Conservation (phyloP, 164 flowering plant species). For the Pachysandra terminalis region DNA sequence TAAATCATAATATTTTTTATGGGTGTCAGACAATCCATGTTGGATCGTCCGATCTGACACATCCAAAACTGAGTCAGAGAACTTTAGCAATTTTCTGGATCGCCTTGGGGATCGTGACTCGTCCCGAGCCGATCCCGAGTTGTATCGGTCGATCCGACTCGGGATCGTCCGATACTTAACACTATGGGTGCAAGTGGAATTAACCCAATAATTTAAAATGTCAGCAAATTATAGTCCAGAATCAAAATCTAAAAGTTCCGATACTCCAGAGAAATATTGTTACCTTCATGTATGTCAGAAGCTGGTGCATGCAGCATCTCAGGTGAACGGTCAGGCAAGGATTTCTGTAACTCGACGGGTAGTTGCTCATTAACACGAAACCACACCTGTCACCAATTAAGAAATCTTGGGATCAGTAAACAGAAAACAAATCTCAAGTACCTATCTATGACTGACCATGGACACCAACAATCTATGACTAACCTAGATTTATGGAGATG, state of each 20-base stretch:
- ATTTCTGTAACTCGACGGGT: conserved; percentile 70
- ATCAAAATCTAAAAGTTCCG: neutral
- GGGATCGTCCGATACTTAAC: too few species aligned
- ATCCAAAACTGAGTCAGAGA: too few species aligned
- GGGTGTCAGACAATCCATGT: too few species aligned
- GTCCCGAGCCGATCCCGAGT: too few species aligned
- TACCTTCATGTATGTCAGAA: conserved; percentile 52
- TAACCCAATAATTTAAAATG: neutral
- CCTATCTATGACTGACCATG: conserved; percentile 32
- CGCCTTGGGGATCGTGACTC: too few species aligned
- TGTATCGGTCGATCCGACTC: too few species aligned
- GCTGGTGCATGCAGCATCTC: conserved; percentile 41
- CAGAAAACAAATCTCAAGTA: conserved; percentile 18
- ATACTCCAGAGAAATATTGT: neutral
- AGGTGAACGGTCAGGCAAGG: conserved; percentile 78
- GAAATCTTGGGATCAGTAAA: conserved; percentile 26
- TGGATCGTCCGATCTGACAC: too few species aligned
- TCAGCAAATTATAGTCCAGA: neutral
- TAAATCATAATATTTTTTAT: too few species aligned
- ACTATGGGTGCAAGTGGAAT: too few species aligned
- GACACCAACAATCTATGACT: conserved; percentile 69
- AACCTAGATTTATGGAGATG: conserved; percentile 94
- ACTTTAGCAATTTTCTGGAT: too few species aligned
- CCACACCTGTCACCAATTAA: conserved; percentile 81
- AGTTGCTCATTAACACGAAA: conserved; percentile 86